Evolutionary conservation across 805 yeast species (phyloP).

Genomic region (Kuraishia capsulata): DNA sequence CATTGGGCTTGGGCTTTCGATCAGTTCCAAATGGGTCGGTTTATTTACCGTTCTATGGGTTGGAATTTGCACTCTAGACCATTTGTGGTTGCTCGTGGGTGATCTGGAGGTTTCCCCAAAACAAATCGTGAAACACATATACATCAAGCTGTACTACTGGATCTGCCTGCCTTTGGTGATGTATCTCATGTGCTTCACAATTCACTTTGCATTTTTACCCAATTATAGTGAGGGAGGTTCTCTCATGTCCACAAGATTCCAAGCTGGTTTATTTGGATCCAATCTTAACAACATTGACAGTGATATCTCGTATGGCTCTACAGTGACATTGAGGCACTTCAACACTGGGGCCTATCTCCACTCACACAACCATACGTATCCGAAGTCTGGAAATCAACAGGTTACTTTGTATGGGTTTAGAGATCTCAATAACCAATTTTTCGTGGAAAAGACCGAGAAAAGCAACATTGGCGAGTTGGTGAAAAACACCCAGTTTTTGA

Average conservation of each 20-base stretch:
- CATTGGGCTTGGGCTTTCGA: constrained; percentile 39
- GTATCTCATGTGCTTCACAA: constrained; percentile 46
- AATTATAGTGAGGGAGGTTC: constrained; percentile 53
- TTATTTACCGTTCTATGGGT: constrained; percentile 61
- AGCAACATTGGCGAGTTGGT: constrained; percentile 30
- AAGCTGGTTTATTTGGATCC: constrained; percentile 41
- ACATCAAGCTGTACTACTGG: constrained; percentile 30
- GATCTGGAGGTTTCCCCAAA: constrained; percentile 43
- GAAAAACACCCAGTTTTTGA: constrained; percentile 13
- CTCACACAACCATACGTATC: constrained; percentile 59
- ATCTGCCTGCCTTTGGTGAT: constrained; percentile 47
- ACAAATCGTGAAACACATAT: constrained; percentile 29
- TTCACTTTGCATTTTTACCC: constrained; percentile 43
- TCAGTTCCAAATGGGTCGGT: constrained; percentile 68
- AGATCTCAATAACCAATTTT: constrained; percentile 66
- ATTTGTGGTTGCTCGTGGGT: constrained; percentile 63
- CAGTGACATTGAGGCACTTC: constrained; percentile 61
- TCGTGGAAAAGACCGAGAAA: constrained; percentile 40
- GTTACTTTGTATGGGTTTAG: constrained; percentile 62
- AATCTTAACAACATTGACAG: constrained; percentile 36
- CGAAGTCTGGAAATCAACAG: constrained; percentile 61
- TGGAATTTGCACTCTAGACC: constrained; percentile 33
- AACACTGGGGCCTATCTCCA: constrained; percentile 75
- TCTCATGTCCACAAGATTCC: constrained; percentile 59
- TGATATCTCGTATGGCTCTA: constrained; percentile 66